phyloP scores from a whole-genome alignment of 1,139 yeast genomes.

The Pichia sp. region DNA sequence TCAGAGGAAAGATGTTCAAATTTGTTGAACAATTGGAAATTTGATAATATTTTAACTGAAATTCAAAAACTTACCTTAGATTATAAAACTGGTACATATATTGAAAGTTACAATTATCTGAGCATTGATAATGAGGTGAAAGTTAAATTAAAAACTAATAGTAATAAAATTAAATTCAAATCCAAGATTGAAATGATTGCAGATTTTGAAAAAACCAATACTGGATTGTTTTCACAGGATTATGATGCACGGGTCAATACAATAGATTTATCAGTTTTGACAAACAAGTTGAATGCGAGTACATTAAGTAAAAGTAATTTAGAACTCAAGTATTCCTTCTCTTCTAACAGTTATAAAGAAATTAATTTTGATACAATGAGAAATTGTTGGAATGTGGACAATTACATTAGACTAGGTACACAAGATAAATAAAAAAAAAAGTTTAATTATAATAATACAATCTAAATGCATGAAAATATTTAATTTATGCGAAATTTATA shows the following conservation, averaged over 20 bases:
- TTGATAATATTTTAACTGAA: constrained; percentile 7
- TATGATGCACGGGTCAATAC: neutral
- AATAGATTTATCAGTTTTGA: neutral
- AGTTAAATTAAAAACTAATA: too few species aligned
- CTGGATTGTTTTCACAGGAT: constrained; percentile 11
- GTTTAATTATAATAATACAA: too few species aligned
- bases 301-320: neutral
- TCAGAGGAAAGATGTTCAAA: constrained; percentile 6
- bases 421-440: too few species aligned
- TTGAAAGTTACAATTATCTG: constrained; percentile 7
- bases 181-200: constrained; percentile 4
- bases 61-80: neutral
- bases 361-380: neutral
- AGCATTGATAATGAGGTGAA: neutral
- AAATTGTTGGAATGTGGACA: constrained; percentile 8
- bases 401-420: neutral
- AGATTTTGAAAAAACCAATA: constrained; percentile 9
- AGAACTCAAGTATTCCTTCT: neutral
- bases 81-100: constrained; percentile 2
- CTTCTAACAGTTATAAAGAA: neutral
- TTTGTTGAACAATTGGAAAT: constrained; percentile 4
- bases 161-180: neutral
- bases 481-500: too few species aligned
- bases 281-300: neutral
- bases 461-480: too few species aligned